phyloP scores from a whole-genome alignment of 2,329 filamentous ascomycete genomes.

The Trichophyton verrucosum region DNA sequence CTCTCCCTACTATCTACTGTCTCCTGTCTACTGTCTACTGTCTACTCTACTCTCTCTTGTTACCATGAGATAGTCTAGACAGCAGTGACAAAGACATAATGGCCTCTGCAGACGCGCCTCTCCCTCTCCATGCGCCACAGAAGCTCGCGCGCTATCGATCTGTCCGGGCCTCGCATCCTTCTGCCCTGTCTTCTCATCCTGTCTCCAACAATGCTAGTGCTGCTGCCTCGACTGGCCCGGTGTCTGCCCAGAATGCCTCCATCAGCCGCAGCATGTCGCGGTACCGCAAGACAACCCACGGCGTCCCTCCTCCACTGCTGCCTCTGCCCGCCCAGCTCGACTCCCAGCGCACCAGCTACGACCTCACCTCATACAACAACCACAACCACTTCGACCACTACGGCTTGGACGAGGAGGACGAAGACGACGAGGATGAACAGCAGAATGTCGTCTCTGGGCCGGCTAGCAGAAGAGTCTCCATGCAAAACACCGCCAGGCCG shows the following conservation, averaged over 20 bases:
- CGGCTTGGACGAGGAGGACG: neutral
- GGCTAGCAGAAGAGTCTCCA: neutral
- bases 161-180: slow-evolving; percentile 23
- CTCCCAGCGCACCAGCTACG: neutral
- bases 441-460: neutral
- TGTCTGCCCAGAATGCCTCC: slow-evolving; percentile 15
- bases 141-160: slow-evolving; percentile 49
- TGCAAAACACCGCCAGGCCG: neutral
- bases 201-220: neutral
- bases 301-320: slow-evolving; percentile 9
- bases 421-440: no score
- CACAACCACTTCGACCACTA: neutral
- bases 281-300: slow-evolving; percentile 20
- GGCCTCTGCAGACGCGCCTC: slow-evolving; percentile 3
- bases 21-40: no score
- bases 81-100: neutral
- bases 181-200: neutral
- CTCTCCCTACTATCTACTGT: no score
- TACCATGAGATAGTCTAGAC: neutral
- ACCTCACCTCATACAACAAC: neutral
- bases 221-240: neutral
- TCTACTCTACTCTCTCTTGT: no score
- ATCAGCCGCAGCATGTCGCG: slow-evolving; percentile 28
- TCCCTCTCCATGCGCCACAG: slow-evolving; percentile 14
- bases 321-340: neutral